Percentiles rank a stretch among this genome's conserved stretches.
Conservation (phyloP, 371 early-diverging fungal species). For the Apophysomyces sp. region DNA sequence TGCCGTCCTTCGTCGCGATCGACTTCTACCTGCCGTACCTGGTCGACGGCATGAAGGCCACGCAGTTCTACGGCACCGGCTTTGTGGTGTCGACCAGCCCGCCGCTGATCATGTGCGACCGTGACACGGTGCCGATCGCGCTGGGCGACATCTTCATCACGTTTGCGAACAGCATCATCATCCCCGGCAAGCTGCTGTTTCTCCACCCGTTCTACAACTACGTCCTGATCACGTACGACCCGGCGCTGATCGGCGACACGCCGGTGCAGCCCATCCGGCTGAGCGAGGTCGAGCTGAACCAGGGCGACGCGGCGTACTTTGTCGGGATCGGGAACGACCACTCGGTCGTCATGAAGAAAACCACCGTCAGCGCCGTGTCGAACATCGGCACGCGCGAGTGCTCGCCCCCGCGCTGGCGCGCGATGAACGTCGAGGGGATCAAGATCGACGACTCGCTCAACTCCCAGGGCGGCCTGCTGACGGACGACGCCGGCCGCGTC, state of each 20-base stretch:
- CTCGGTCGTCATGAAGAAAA: slow-evolving; percentile 54
- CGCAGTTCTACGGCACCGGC: slow-evolving; percentile 72
- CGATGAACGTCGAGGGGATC: slow-evolving; percentile 78
- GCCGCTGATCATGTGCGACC: slow-evolving; percentile 75
- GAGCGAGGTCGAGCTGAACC: slow-evolving; percentile 55
- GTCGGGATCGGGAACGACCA: slow-evolving; percentile 67
- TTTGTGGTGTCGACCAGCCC: slow-evolving; percentile 68
- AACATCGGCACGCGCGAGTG: slow-evolving; percentile 66
- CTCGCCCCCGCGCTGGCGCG: slow-evolving; percentile 65
- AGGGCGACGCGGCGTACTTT: slow-evolving; percentile 59
- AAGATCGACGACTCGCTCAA: slow-evolving; percentile 61
- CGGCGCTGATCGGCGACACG: slow-evolving; percentile 67
- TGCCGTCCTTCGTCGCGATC: slow-evolving; percentile 72
- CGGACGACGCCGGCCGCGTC: slow-evolving; percentile 63
- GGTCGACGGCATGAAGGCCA: slow-evolving; percentile 68
- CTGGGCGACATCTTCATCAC: slow-evolving; percentile 78
- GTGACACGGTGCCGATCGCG: slow-evolving; percentile 76
- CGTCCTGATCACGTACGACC: slow-evolving; percentile 74
- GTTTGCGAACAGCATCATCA: slow-evolving; percentile 77
- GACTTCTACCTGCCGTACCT: slow-evolving; percentile 71
- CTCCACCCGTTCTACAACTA: slow-evolving; percentile 84
- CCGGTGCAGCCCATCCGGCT: slow-evolving; percentile 64
- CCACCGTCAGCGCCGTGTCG: slow-evolving; percentile 56
- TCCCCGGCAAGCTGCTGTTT: slow-evolving; percentile 71
- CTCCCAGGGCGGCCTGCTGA: slow-evolving; percentile 65